phyloP scores from a whole-genome alignment of 306 rosid genomes.

The Casuarina glauca region DNA sequence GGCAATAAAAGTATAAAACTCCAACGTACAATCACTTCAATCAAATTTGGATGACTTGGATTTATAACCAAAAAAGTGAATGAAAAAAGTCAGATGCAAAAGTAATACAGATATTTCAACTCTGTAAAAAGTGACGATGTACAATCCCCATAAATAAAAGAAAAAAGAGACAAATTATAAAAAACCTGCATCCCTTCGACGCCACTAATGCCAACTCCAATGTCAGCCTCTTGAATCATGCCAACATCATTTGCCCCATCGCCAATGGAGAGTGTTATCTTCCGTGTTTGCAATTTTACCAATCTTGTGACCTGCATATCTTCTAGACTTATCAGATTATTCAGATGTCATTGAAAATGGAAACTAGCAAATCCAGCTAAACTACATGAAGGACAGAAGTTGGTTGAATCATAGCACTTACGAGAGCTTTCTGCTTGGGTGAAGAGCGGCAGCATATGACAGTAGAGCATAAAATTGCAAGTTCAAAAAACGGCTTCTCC shows the following conservation, averaged over 20 bases:
- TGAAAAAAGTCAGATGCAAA: background rate
- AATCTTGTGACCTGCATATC: conserved; percentile 69
- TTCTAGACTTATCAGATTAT: conserved; percentile 26
- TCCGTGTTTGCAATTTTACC: conserved; percentile 72
- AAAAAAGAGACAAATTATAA: conserved; percentile 13
- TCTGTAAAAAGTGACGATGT: background rate
- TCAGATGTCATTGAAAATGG: conserved; percentile 6
- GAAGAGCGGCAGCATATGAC: conserved; percentile 91
- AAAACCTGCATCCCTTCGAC: conserved; percentile 94
- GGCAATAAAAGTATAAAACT: background rate
- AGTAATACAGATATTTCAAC: too few relatives aligned
- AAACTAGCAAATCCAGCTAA: background rate
- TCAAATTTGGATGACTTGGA: background rate
- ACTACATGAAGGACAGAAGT: conserved; percentile 1
- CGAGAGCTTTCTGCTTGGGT: conserved; percentile 90
- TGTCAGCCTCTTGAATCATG: conserved; percentile 94
- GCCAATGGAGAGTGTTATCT: conserved; percentile 72
- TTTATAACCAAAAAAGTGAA: background rate
- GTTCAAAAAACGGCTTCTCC: conserved; percentile 64
- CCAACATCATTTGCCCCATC: conserved; percentile 97
- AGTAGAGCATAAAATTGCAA: conserved; percentile 72
- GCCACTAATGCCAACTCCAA: conserved; percentile 93
- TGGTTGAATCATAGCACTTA: conserved; percentile 40
- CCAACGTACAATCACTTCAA: background rate
- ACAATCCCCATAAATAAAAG: background rate